Evolutionary conservation across 2,329 filamentous ascomycete genomes (phyloP).

Genomic region (Macroventuria anomochaeta): DNA sequence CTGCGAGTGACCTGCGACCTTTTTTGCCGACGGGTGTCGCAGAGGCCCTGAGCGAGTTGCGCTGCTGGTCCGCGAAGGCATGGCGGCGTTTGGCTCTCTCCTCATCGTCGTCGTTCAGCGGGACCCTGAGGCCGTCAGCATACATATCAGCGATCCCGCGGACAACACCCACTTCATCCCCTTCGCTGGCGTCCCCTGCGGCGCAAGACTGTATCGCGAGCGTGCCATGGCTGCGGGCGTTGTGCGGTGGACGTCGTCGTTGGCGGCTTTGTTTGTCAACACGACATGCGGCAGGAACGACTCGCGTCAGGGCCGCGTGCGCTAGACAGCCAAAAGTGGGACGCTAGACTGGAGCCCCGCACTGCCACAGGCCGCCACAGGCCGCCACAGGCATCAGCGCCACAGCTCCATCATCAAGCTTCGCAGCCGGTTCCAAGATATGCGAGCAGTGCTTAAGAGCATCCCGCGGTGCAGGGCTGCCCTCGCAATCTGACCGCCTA

Average conservation of each 20-base stretch:
- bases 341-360: constrained; percentile 1
- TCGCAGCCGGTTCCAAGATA: constrained; percentile 13
- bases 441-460: constrained; percentile 7
- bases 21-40: constrained; percentile 72
- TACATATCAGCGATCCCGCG: background rate
- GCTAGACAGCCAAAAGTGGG: background rate
- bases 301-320: background rate
- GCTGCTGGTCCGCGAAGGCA: constrained; percentile 65
- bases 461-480: constrained; percentile 2
- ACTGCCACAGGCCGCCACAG: constrained; percentile 5
- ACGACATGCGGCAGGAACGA: constrained; percentile 12
- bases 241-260: constrained; percentile 25
- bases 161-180: background rate
- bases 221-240: constrained; percentile 58
- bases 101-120: constrained; percentile 91
- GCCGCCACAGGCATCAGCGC: background rate
- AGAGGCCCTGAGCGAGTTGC: constrained; percentile 87
- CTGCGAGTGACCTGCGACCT: constrained; percentile 61
- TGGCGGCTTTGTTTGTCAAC: constrained; percentile 34
- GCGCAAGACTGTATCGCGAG: constrained; percentile 51
- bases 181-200: constrained; percentile 9
- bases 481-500: background rate
- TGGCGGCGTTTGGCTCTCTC: constrained; percentile 92
- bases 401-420: constrained; percentile 3
- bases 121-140: constrained; percentile 67